Conservation (phyloP, 1,284 basidiomycete genomes). For the Trichosporon sp. region DNA sequence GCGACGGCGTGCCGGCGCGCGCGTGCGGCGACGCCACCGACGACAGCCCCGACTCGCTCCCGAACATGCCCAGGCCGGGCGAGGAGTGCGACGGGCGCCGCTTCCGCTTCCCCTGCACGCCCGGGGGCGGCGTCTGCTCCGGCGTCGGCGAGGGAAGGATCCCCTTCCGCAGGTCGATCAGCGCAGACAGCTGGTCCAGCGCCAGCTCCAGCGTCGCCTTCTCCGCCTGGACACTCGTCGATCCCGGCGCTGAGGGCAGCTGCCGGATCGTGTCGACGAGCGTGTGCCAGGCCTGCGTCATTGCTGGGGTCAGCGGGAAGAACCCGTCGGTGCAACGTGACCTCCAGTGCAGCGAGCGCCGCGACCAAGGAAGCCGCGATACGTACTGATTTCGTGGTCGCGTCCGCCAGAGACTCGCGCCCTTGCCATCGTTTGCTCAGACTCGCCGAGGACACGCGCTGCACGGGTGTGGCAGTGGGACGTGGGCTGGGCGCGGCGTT, state of each 20-base stretch:
- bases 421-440: neutral
- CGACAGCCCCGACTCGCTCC: conserved; percentile 7
- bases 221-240: conserved; percentile 21
- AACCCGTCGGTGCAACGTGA: neutral
- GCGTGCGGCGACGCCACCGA: conserved; percentile 21
- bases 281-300: conserved; percentile 40
- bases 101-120: conserved; percentile 20
- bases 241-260: conserved; percentile 24
- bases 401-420: neutral
- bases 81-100: conserved; percentile 12
- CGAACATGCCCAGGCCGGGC: conserved; percentile 10
- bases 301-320: conserved; percentile 18
- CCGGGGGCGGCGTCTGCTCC: conserved; percentile 13
- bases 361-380: too few species aligned
- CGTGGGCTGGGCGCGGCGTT: neutral
- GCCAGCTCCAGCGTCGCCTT: conserved; percentile 35
- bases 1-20: conserved; percentile 11
- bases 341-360: too few species aligned
- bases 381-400: neutral
- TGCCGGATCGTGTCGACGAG: conserved; percentile 41
- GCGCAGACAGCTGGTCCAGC: conserved; percentile 34
- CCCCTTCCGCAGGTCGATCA: conserved; percentile 28
- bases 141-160: conserved; percentile 1
- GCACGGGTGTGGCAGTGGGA: neutral
- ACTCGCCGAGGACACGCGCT: neutral